Evolutionary conservation across 495 filamentous ascomycete species (phyloP), one percentile per base, ranked within the genome.

Genomic region (Penicillium fimorum): DNA sequence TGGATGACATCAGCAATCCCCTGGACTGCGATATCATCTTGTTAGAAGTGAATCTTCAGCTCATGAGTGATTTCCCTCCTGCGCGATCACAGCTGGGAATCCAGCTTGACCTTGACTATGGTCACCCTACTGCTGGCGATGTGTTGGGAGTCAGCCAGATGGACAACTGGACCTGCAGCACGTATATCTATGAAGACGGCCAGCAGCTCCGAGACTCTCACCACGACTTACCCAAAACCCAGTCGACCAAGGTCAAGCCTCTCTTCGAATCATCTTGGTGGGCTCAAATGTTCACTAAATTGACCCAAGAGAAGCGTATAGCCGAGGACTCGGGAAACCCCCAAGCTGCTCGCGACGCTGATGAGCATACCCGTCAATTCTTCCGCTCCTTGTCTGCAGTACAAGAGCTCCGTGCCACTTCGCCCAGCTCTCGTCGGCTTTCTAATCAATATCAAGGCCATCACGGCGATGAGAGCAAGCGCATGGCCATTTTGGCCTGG

Each of bases 401-500:
- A 32, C 80, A 82, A 56, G 80, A 82, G 62, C 60, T 83, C 5
- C 72, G 73, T 20, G 76, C 76, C 17, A 62, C 62, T 0, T 60
- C 70, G 13, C 57, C 68, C 25, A 72, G 55, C 47, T 65, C 68
- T 27, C 66, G 70, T 7, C 68, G 69, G 1, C 51, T 72, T 10
- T 64, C 70, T 2, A 73, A 55, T 44, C 69, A 68, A 33, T 71
- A 69, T 53, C 62, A 68, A 13, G 55, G 53, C 15, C 58, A 70
- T 22, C 50, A 64, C 8, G 59, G 58, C 17, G 70, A 72, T 12
- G 69, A 76, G 30, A 72, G 69, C 49, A 73, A 76, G 58, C 66
- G 76, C 20, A 74, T 81, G 64, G 78, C 80, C 4, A 70, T 82
- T 45, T 55, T 84, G 11, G 67, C 81, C 11, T 84, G 80, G 80